Evolutionary conservation across 345 rosid genomes (phyloP).

Genomic region (Erysimum cheiranthoides): DNA sequence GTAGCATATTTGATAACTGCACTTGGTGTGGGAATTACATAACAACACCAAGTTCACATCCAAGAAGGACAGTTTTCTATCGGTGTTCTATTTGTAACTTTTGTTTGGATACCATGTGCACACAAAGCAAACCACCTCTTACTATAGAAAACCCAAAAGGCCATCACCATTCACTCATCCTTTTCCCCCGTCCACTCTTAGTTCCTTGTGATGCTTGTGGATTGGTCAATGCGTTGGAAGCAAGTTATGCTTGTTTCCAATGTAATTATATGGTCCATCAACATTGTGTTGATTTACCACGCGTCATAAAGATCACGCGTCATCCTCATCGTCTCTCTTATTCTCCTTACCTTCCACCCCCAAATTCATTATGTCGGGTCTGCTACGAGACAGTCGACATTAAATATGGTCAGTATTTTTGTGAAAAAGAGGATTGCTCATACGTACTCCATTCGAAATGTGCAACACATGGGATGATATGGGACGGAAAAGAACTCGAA

Average conservation of each 20-base stretch:
- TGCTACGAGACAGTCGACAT: neutral
- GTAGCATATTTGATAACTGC: neutral
- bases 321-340: conserved; percentile 20
- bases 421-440: neutral
- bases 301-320: conserved; percentile 17
- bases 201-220: conserved; percentile 25
- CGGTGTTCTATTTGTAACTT: conserved; percentile 12
- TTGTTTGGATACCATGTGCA: neutral
- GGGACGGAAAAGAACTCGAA: conserved; percentile 18
- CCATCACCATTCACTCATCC: conserved; percentile 1
- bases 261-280: conserved; percentile 12
- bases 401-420: conserved; percentile 14
- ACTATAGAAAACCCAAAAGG: conserved; percentile 2
- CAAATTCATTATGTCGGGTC: neutral
- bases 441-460: neutral
- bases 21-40: conserved; percentile 18
- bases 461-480: neutral
- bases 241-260: conserved; percentile 11
- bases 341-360: conserved; percentile 4
- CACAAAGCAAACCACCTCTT: neutral
- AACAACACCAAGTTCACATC: neutral
- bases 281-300: neutral
- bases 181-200: neutral
- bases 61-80: neutral
- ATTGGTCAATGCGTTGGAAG: neutral